Base-by-base conservation (phyloP, 257 asterid species). In the Solanum chaucha region DNA sequence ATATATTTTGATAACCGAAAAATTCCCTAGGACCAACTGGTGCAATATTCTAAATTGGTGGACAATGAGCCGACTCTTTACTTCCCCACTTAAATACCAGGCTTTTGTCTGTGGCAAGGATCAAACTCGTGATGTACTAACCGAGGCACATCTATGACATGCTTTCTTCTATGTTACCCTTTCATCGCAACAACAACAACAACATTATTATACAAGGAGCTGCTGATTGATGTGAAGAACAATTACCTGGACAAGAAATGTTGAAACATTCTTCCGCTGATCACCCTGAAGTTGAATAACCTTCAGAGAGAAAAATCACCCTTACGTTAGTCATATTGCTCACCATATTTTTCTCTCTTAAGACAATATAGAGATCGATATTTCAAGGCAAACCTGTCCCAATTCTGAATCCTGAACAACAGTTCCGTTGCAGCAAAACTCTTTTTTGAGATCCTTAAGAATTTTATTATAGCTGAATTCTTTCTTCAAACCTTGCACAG, bases 261-360 rank as follows among this genome's bases (percentile, higher is more conserved):
- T 58, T 0, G 98, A 93, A 13, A 93, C 96, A 88, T 94, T 94
- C 95, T 94, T 94, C 32, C 98, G 90, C 89, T 93, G 98, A 82
- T 94, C 98, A n/a, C 98, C 97, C 83, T 94, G 98, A 85, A 94
- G 98, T 90, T 94, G 98, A 89, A 95, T 95, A 51, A 95, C 98
- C 98, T 94, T 86, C 35, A 70, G 10, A 36, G 61, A 77, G 11
- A 24, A 44, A 75, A 75, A 40, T 41, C 10, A 41, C 64, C 34
- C 59, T n/a, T 0, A 24, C 64, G 0, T 77, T 41, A 41, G 83
- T 24, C 83, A 77, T 41, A 19, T 48, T 48, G 20, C 32, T 75
- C 22, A 38, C 83, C 1, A 73, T 0, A 36, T 75, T 38, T 38
- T 1, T 75, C 24, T 75, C 55, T 58, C n/a, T n/a, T 3, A 1